Evolutionary conservation across 1,139 yeast species (phyloP).

Genomic region (Pichia kudriavzevii): DNA sequence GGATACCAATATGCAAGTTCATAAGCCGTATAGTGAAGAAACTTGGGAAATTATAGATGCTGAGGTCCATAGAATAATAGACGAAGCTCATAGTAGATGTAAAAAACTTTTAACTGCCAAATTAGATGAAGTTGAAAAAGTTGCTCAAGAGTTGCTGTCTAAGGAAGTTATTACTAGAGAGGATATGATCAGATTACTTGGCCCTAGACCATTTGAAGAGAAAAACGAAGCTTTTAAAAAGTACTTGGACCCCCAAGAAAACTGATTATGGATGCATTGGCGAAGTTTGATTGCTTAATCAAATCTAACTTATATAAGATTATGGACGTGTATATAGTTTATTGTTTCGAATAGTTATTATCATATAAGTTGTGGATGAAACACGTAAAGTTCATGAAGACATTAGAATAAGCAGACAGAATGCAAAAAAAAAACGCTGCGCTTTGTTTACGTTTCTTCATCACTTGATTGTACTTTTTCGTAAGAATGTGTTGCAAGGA

Average conservation of each 20-base stretch:
- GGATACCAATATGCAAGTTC: conserved; percentile 22
- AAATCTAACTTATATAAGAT: too few species aligned
- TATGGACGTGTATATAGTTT: too few species aligned
- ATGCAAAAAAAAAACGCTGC: too few species aligned
- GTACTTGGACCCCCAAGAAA: conserved; percentile 36
- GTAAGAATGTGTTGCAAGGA: too few species aligned
- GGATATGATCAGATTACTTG: conserved; percentile 67
- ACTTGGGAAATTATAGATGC: conserved; percentile 61
- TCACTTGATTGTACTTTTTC: too few species aligned
- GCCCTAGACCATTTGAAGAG: conserved; percentile 72
- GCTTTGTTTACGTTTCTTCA: too few species aligned
- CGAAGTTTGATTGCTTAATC: too few species aligned
- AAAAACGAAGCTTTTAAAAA: conserved; percentile 76
- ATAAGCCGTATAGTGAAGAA: conserved; percentile 56
- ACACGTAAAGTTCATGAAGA: too few species aligned
- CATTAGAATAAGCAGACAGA: too few species aligned
- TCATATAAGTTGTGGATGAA: too few species aligned
- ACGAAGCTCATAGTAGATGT: conserved; percentile 47
- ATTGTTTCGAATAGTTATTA: too few species aligned
- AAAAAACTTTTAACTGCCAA: conserved; percentile 48
- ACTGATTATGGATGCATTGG: background rate
- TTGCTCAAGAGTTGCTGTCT: conserved; percentile 58
- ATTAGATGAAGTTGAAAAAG: conserved; percentile 53
- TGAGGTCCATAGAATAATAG: conserved; percentile 58
- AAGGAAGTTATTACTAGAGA: conserved; percentile 76